Conservation (phyloP, 1,139 yeast species). For the Ogataea hybrid region DNA sequence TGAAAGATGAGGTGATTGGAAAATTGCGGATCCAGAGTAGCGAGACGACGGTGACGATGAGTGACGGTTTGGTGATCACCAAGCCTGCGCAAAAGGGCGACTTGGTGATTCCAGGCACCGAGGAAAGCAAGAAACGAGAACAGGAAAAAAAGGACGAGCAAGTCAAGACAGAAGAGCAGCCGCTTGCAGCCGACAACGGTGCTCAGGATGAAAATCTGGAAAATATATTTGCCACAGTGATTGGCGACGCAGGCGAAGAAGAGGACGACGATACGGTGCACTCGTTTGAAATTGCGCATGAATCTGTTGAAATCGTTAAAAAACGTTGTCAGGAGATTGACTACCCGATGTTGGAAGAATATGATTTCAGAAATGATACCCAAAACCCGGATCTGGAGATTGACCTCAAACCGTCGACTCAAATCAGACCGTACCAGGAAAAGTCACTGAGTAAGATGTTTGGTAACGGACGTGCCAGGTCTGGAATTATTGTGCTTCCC, state of each 20-base stretch:
- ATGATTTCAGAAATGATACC: constrained; percentile 91
- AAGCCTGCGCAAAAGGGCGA: constrained; percentile 61
- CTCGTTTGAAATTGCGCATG: constrained; percentile 88
- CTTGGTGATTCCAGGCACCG: constrained; percentile 65
- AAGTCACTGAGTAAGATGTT: constrained; percentile 95
- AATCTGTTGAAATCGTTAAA: constrained; percentile 89
- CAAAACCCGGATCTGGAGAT: constrained; percentile 91
- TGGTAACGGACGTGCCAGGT: constrained; percentile 98
- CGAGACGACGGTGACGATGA: constrained; percentile 42
- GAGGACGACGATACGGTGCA: constrained; percentile 96
- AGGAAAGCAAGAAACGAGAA: constrained; percentile 22
- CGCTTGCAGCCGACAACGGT: constrained; percentile 11
- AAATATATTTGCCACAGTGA: constrained; percentile 75
- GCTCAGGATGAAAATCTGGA: constrained; percentile 48
- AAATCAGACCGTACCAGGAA: constrained; percentile 96
- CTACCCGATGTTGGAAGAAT: constrained; percentile 95
- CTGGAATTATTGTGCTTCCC: constrained; percentile 96
- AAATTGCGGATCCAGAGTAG: constrained; percentile 72
- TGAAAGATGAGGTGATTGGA: constrained; percentile 91
- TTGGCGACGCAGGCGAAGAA: constrained; percentile 62
- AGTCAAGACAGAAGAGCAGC: constrained; percentile 25
- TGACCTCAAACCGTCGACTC: constrained; percentile 95
- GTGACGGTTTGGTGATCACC: constrained; percentile 51
- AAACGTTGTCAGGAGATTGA: constrained; percentile 96
- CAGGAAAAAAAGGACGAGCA: constrained; percentile 22